These are phyloP conservation scores for Salix brachista DNA, from an alignment of 345 rosid genomes.

Conservation along the genomic window DNA sequence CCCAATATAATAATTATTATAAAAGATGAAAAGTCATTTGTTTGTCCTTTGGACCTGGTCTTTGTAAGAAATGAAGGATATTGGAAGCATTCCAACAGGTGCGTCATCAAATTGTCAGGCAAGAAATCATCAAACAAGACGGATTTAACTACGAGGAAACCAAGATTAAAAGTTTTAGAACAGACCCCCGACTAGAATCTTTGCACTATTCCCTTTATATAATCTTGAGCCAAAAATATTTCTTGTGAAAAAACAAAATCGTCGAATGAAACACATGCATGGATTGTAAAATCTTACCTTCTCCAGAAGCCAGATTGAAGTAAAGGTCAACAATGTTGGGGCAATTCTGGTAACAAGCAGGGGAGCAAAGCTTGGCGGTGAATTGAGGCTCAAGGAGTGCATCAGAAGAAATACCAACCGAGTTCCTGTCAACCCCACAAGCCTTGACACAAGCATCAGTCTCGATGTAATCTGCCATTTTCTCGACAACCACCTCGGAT, in stretches of 20 bases:
- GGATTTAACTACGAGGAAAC: not conserved
- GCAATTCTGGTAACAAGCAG: constrained; percentile 61
- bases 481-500: constrained; percentile 72
- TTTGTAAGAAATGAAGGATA: not conserved
- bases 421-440: constrained; percentile 78
- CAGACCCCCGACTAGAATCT: not conserved
- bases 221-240: not conserved
- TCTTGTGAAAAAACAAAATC: not conserved
- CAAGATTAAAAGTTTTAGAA: not conserved
- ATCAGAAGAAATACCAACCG: constrained; percentile 89
- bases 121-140: not conserved
- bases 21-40: not conserved
- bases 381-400: constrained; percentile 74
- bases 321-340: constrained; percentile 92
- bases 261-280: not conserved
- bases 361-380: constrained; percentile 76
- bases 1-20: not conserved
- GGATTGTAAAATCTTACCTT: constrained; percentile 45
- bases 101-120: not conserved
- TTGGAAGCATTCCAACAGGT: not conserved
- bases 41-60: not conserved
- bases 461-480: constrained; percentile 70
- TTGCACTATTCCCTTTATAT: not conserved
- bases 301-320: constrained; percentile 93
- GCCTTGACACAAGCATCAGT: constrained; percentile 63